Conservation (phyloP, 2,329 filamentous ascomycete species). For the Penicillium sp. region DNA sequence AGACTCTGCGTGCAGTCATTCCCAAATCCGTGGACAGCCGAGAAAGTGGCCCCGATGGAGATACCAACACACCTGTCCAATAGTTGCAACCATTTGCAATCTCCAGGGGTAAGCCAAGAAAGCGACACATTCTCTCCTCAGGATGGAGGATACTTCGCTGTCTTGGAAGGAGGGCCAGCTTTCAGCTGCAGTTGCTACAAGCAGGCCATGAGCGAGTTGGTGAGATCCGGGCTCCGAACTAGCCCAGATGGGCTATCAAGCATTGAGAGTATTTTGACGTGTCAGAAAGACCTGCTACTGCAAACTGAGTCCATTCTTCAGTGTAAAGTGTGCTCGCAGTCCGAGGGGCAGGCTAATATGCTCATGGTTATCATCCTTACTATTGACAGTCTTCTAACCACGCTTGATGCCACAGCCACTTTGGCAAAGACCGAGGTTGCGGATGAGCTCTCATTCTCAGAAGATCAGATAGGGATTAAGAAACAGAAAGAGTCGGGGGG, state of each 20-base stretch:
- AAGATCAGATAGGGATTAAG: neutral
- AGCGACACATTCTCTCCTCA: constrained; percentile 7
- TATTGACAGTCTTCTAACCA: constrained; percentile 30
- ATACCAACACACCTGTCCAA: constrained; percentile 2
- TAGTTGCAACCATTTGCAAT: constrained; percentile 4
- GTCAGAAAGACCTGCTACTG: constrained; percentile 28
- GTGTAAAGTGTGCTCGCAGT: constrained; percentile 27
- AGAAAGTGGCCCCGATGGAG: neutral
- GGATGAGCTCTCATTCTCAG: constrained; percentile 8
- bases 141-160: neutral
- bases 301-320: constrained; percentile 31
- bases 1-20: neutral
- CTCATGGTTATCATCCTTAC: constrained; percentile 32
- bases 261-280: constrained; percentile 29
- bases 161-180: neutral
- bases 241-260: constrained; percentile 16
- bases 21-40: constrained; percentile 4
- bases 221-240: constrained; percentile 10
- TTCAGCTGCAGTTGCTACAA: constrained; percentile 26
- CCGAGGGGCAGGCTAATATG: constrained; percentile 23
- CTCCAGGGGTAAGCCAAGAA: constrained; percentile 6
- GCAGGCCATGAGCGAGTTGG: constrained; percentile 24
- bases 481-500: constrained; percentile 2
- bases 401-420: constrained; percentile 23
- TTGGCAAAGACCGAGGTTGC: constrained; percentile 14